These are phyloP conservation scores for Microthlaspi erraticum DNA, from an alignment of 345 rosid species.

Conservation along the genomic window DNA sequence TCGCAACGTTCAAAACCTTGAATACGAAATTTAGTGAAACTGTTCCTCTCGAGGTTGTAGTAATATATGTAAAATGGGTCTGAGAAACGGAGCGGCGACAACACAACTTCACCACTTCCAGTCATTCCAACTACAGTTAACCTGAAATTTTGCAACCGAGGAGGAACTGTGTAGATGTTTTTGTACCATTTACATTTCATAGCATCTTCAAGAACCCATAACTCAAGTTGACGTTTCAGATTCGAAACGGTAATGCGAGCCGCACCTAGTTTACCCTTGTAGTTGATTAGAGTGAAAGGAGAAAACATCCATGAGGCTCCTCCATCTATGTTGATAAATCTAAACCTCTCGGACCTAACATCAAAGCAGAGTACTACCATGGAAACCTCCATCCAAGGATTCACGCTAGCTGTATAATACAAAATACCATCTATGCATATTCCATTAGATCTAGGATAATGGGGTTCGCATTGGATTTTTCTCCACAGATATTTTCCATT, in stretches of 20 bases:
- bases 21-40: neutral
- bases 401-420: too few species aligned
- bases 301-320: too few species aligned
- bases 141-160: neutral
- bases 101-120: neutral
- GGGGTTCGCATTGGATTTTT: too few species aligned
- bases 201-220: constrained; percentile 6
- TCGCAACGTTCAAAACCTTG: neutral
- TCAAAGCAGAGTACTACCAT: neutral
- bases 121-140: neutral
- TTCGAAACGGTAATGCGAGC: neutral
- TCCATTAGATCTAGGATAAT: too few species aligned
- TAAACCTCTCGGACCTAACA: neutral
- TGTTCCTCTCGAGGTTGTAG: constrained; percentile 1
- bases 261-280: neutral
- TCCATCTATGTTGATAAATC: neutral
- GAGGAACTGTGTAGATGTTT: too few species aligned
- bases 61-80: neutral
- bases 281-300: neutral
- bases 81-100: neutral
- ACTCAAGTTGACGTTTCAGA: neutral
- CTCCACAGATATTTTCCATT: too few species aligned
- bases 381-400: too few species aligned
- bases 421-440: too few species aligned
- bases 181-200: neutral